Conservation (phyloP, 495 filamentous ascomycete species). For the Neurospora tetrasperma region DNA sequence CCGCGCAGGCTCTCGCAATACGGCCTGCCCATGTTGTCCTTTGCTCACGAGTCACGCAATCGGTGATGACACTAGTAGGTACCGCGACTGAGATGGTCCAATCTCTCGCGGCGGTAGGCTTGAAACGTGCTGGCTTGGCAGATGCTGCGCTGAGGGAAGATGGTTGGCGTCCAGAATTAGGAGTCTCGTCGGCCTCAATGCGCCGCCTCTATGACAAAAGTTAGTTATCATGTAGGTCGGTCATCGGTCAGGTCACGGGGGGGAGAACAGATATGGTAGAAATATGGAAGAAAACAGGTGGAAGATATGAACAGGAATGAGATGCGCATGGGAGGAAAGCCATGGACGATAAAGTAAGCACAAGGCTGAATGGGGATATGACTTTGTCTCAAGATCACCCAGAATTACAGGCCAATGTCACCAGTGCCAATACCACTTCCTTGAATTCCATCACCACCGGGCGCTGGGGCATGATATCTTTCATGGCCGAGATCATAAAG, state of each 20-base stretch:
- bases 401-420: background rate
- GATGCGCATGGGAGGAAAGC: background rate
- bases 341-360: background rate
- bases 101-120: conserved; percentile 26
- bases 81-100: conserved; percentile 42
- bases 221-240: background rate
- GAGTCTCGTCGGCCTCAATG: conserved; percentile 26
- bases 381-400: background rate
- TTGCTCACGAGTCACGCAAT: conserved; percentile 47
- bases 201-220: conserved; percentile 28
- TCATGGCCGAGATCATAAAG: background rate
- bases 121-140: conserved; percentile 25
- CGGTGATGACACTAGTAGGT: conserved; percentile 36
- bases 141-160: conserved; percentile 9
- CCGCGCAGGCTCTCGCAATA: conserved; percentile 60
- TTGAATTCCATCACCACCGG: background rate
- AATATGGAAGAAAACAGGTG: background rate
- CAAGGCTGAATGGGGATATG: background rate
- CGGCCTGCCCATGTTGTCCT: conserved; percentile 54
- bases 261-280: background rate
- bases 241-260: background rate
- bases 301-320: background rate
- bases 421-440: background rate
- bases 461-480: background rate
- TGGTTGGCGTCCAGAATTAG: conserved; percentile 8